Percentiles rank a stretch among this genome's conserved stretches.
Conservation (phyloP, 2,329 filamentous ascomycete genomes). For the Sclerotinia glacialis region DNA sequence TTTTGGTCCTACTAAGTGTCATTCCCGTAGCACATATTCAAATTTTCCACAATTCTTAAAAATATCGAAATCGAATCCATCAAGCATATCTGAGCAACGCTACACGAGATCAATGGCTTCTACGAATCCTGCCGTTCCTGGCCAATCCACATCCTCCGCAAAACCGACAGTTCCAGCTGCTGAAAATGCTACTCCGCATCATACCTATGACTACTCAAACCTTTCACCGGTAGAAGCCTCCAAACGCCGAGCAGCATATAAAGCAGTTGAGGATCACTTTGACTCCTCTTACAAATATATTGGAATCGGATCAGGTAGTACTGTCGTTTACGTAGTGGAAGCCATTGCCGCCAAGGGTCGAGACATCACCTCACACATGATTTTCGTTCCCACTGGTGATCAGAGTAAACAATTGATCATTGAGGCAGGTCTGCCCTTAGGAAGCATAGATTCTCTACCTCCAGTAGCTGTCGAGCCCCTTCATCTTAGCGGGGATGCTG, state of each 20-base stretch:
- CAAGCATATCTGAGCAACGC: neutral
- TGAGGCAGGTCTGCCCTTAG: conserved; percentile 70
- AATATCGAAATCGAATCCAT: neutral
- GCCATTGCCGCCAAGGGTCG: conserved; percentile 65
- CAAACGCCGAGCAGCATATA: conserved; percentile 71
- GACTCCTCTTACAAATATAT: conserved; percentile 59
- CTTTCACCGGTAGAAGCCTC: conserved; percentile 61
- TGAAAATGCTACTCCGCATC: conserved; percentile 26
- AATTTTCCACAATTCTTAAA: neutral
- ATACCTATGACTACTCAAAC: conserved; percentile 18
- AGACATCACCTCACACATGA: conserved; percentile 60
- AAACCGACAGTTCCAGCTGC: conserved; percentile 22
- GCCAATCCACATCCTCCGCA: conserved; percentile 27
- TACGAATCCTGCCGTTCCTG: conserved; percentile 17
- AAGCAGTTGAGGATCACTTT: conserved; percentile 72
- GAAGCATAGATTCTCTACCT: conserved; percentile 44
- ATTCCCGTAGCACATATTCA: neutral
- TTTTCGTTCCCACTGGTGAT: conserved; percentile 79
- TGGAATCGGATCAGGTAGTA: conserved; percentile 79
- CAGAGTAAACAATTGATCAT: conserved; percentile 87
- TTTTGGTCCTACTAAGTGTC: neutral
- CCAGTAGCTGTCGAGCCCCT: conserved; percentile 33
- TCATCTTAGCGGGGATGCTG: conserved; percentile 49
- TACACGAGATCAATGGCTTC: conserved; percentile 14
- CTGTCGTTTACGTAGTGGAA: conserved; percentile 81